Evolutionary conservation across 176 grass and related monocot species (phyloP).

Genomic region (Carex parvula): DNA sequence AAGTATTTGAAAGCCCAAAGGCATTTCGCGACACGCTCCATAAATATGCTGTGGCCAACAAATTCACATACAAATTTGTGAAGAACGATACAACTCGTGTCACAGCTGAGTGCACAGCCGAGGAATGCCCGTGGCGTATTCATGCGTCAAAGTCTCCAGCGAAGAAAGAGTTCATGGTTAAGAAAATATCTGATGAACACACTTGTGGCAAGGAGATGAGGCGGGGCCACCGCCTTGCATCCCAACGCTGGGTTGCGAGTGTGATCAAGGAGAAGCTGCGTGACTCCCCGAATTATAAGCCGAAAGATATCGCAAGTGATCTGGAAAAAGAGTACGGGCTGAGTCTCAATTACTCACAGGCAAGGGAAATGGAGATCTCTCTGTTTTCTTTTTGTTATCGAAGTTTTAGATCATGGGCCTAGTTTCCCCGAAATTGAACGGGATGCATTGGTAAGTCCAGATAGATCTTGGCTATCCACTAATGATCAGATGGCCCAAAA

Average conservation of each 20-base stretch:
- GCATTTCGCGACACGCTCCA: slow-evolving; percentile 83
- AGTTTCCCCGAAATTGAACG: not conserved
- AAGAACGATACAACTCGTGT: slow-evolving; percentile 87
- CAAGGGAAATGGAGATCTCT: slow-evolving; percentile 4
- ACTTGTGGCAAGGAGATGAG: slow-evolving; percentile 73
- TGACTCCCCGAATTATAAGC: slow-evolving; percentile 76
- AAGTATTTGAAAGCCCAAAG: slow-evolving; percentile 80
- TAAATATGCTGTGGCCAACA: slow-evolving; percentile 91
- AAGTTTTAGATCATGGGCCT: not conserved
- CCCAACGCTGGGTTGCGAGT: slow-evolving; percentile 91
- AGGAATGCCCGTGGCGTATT: slow-evolving; percentile 82
- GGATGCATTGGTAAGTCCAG: not conserved
- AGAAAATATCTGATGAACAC: slow-evolving; percentile 87
- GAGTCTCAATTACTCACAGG: slow-evolving; percentile 81
- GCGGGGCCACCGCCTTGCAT: slow-evolving; percentile 75
- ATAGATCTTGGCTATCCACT: not conserved
- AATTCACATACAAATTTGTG: slow-evolving; percentile 83
- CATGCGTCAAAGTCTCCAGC: slow-evolving; percentile 73
- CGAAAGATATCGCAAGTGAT: slow-evolving; percentile 90
- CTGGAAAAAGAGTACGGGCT: slow-evolving; percentile 80
- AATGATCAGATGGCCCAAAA: not conserved
- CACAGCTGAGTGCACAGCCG: slow-evolving; percentile 75
- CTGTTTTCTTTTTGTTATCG: not conserved
- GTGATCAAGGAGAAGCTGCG: slow-evolving; percentile 96
- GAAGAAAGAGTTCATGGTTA: slow-evolving; percentile 81